Percentiles rank a stretch among this genome's conserved stretches.
These are phyloP conservation scores for Pseudognaphalium luteoalbum DNA, from an alignment of 129 eudicot genomes.

Conservation along the genomic window DNA sequence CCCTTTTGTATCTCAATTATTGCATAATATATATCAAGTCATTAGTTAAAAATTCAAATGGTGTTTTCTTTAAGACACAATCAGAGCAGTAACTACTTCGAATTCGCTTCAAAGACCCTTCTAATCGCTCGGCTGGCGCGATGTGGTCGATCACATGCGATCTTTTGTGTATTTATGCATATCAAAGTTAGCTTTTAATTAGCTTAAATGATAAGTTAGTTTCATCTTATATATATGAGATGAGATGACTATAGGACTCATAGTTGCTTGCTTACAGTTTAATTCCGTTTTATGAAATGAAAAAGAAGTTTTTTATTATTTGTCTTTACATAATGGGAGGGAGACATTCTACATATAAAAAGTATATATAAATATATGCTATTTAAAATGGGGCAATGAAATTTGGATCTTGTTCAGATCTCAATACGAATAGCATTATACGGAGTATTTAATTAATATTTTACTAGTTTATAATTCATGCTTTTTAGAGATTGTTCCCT, in stretches of 20 bases:
- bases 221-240: background rate
- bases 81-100: too few species aligned
- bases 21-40: background rate
- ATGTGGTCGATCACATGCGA: too few species aligned
- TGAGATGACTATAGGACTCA: background rate
- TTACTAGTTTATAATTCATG: slow-evolving; percentile 18
- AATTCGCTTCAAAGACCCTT: too few species aligned
- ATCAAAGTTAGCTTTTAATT: background rate
- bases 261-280: background rate
- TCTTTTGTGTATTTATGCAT: background rate
- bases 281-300: background rate
- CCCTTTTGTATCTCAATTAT: slow-evolving; percentile 19
- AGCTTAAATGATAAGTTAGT: background rate
- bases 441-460: too few species aligned
- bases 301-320: background rate
- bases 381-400: slow-evolving; percentile 33
- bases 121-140: too few species aligned
- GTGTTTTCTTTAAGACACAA: background rate
- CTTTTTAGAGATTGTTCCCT: slow-evolving; percentile 28
- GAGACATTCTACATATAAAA: background rate
- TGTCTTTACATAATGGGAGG: background rate
- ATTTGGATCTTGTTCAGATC: slow-evolving; percentile 42
- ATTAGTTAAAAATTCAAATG: too few species aligned
- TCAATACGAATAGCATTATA: slow-evolving; percentile 21
- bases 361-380: background rate